phyloP scores from a whole-genome alignment of 1,284 basidiomycete species.

The Golubevia sp. region DNA sequence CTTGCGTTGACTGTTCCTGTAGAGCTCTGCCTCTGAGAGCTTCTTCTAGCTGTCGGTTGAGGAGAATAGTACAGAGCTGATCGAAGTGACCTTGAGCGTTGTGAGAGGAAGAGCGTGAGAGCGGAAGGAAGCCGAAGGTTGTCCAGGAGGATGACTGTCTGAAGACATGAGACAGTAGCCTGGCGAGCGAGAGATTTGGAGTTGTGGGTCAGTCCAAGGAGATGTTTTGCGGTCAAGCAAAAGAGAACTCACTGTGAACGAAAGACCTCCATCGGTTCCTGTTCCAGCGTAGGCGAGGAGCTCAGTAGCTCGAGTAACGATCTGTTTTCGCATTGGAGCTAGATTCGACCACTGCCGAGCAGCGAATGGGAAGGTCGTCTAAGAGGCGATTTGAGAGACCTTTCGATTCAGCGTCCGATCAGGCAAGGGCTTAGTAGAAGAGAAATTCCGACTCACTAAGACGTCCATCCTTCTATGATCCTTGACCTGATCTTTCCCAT shows the following conservation, averaged over 20 bases:
- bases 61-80: not conserved
- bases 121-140: no score
- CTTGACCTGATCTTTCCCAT: conserved; percentile 14
- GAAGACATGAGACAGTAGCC: no score
- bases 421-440: no score
- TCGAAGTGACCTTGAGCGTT: not conserved
- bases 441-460: not conserved
- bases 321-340: conserved; percentile 37
- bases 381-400: no score
- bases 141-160: no score
- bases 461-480: conserved; percentile 4
- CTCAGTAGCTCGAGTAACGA: conserved; percentile 19
- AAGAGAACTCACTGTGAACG: not conserved
- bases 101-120: no score
- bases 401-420: no score
- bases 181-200: no score
- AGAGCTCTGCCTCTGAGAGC: not conserved
- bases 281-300: conserved; percentile 19
- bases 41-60: not conserved
- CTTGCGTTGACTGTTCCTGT: not conserved
- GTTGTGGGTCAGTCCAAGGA: no score
- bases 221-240: no score
- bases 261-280: not conserved
- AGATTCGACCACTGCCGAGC: conserved; percentile 36
- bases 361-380: conserved; percentile 33